Evolutionary conservation across 441 rosid genomes (phyloP).

Genomic region (Adansonia madagascariensis): DNA sequence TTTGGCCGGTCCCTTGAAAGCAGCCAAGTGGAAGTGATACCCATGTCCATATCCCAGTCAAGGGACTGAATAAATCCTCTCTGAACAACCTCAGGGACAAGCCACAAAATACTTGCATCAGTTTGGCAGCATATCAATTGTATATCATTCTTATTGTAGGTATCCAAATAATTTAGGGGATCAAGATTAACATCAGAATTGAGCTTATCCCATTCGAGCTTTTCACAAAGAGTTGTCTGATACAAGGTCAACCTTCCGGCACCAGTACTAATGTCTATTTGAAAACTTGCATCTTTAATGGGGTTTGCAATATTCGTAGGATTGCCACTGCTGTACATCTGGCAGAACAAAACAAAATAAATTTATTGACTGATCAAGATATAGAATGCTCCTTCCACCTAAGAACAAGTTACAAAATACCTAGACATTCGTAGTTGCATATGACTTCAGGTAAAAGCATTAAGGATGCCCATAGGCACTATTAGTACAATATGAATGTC

Average conservation of each 20-base stretch:
- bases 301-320: slow-evolving; percentile 99
- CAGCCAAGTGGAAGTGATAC: slow-evolving; percentile 75
- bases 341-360: slow-evolving; percentile 32
- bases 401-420: neutral
- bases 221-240: slow-evolving; percentile 93
- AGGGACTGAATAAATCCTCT: slow-evolving; percentile 75
- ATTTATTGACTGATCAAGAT: neutral
- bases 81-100: slow-evolving; percentile 86
- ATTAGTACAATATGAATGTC: neutral
- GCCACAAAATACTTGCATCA: slow-evolving; percentile 88
- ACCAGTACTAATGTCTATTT: slow-evolving; percentile 76
- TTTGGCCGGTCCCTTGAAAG: slow-evolving; percentile 91
- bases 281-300: slow-evolving; percentile 90
- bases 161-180: slow-evolving; percentile 72
- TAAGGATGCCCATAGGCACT: neutral
- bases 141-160: slow-evolving; percentile 81
- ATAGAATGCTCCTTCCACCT: slow-evolving; percentile 11
- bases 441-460: slow-evolving; percentile 9
- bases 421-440: slow-evolving; percentile 7
- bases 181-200: slow-evolving; percentile 62
- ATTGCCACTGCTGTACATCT: slow-evolving; percentile 99
- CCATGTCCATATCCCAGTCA: slow-evolving; percentile 78
- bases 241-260: slow-evolving; percentile 91
- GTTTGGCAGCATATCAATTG: slow-evolving; percentile 98
- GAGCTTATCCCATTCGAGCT: slow-evolving; percentile 70